Conservation (phyloP, 2,329 filamentous ascomycete species). For the Neobulgaria alba region DNA sequence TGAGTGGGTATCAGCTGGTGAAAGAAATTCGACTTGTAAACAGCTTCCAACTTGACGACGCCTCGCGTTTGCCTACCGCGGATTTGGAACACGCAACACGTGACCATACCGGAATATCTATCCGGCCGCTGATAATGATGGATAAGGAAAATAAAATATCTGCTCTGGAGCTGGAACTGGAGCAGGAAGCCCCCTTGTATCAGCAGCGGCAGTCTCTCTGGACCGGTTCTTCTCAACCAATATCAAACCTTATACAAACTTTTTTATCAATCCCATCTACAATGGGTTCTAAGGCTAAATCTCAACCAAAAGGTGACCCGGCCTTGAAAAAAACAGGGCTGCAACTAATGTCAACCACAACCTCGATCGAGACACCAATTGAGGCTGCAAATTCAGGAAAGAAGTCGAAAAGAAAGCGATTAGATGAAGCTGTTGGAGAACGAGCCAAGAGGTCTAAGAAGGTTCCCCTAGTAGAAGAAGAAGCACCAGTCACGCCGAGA, state of each 20-base stretch:
- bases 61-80: constrained; percentile 10
- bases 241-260: constrained; percentile 4
- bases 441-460: constrained; percentile 20
- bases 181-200: constrained; percentile 6
- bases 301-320: constrained; percentile 26
- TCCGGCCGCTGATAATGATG: neutral
- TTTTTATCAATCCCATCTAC: constrained; percentile 18
- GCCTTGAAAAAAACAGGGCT: constrained; percentile 53
- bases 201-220: constrained; percentile 6
- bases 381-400: constrained; percentile 14
- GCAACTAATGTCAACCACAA: constrained; percentile 46
- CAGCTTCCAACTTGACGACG: constrained; percentile 10
- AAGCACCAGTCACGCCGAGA: constrained; percentile 22
- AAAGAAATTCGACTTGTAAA: constrained; percentile 2
- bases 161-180: neutral
- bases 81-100: neutral
- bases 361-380: constrained; percentile 9
- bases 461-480: constrained; percentile 6
- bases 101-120: neutral
- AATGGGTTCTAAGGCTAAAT: constrained; percentile 6
- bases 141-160: neutral
- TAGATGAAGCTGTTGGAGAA: constrained; percentile 11
- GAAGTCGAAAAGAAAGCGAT: constrained; percentile 22
- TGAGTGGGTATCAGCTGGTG: constrained; percentile 5
- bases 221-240: constrained; percentile 5